Conservation (phyloP, 257 asterid genomes). For the Ligustrum vulgare region DNA sequence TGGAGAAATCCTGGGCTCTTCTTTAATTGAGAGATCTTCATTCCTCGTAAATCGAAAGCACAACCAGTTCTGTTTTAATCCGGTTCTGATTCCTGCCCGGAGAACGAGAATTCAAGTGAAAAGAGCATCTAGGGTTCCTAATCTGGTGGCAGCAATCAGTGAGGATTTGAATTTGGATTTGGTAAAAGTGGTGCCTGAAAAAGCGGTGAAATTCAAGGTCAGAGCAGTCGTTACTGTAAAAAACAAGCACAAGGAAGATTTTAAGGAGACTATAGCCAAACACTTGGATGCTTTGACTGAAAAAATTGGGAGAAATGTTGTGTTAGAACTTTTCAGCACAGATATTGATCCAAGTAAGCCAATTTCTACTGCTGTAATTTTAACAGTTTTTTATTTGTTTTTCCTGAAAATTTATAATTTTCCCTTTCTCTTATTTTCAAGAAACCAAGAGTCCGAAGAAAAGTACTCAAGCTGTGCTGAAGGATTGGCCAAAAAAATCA, state of each 20-base stretch:
- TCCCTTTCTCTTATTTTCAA: conserved; percentile 10
- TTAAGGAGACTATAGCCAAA: conserved; percentile 63
- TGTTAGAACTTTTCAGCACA: conserved; percentile 68
- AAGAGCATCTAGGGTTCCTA: conserved; percentile 23
- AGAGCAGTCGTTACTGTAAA: conserved; percentile 83
- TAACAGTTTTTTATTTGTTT: not conserved
- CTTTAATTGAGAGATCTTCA: conserved; percentile 46
- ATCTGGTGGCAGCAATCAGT: conserved; percentile 67
- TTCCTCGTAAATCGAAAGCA: conserved; percentile 29
- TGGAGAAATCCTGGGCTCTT: conserved; percentile 67
- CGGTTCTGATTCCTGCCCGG: conserved; percentile 27
- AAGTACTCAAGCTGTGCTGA: conserved; percentile 65
- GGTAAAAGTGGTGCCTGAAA: conserved; percentile 67
- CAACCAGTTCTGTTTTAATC: conserved; percentile 20
- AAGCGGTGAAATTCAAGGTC: conserved; percentile 69
- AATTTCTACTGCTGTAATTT: not conserved
- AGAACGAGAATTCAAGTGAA: conserved; percentile 31
- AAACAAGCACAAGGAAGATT: conserved; percentile 76
- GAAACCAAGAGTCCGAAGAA: conserved; percentile 73
- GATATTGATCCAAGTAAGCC: conserved; percentile 82
- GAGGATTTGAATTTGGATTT: conserved; percentile 70
- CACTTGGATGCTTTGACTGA: conserved; percentile 81
- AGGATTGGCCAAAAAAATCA: conserved; percentile 91
- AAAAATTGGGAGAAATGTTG: conserved; percentile 77
- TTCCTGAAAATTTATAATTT: not conserved